Conservation (phyloP, 306 rosid species). For the Argentina anserina region DNA sequence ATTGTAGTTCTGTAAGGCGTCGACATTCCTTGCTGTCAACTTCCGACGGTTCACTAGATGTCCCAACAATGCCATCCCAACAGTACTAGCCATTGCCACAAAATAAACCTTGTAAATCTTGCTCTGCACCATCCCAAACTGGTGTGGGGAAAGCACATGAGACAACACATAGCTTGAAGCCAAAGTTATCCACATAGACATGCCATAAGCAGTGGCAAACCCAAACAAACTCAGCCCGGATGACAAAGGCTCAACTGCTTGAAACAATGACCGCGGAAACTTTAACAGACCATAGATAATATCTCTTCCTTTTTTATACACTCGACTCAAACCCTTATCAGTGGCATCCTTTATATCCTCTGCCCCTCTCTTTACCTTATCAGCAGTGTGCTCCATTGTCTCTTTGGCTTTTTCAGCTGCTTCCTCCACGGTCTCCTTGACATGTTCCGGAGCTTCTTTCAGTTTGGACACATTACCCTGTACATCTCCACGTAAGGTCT, state of each 20-base stretch:
- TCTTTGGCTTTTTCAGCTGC: neutral
- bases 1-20: constrained; percentile 36
- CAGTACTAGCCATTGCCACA: constrained; percentile 41
- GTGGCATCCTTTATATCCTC: constrained; percentile 11
- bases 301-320: neutral
- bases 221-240: constrained; percentile 42
- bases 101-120: constrained; percentile 82
- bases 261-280: neutral
- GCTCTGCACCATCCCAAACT: constrained; percentile 75
- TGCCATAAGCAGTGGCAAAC: constrained; percentile 57
- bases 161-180: constrained; percentile 57
- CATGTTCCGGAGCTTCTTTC: neutral
- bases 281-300: neutral
- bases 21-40: constrained; percentile 10
- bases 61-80: constrained; percentile 50
- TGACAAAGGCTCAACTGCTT: constrained; percentile 7
- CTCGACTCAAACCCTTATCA: neutral
- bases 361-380: constrained; percentile 8
- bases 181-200: constrained; percentile 74
- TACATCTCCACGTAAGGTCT: constrained; percentile 18
- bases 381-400: constrained; percentile 12
- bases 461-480: constrained; percentile 29
- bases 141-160: constrained; percentile 56
- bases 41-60: constrained; percentile 33
- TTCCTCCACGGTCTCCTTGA: neutral